Evolutionary conservation across 208 protist species (phyloP), one percentile per base, ranked within the genome.

Genomic region (Leishmania mexicana): DNA sequence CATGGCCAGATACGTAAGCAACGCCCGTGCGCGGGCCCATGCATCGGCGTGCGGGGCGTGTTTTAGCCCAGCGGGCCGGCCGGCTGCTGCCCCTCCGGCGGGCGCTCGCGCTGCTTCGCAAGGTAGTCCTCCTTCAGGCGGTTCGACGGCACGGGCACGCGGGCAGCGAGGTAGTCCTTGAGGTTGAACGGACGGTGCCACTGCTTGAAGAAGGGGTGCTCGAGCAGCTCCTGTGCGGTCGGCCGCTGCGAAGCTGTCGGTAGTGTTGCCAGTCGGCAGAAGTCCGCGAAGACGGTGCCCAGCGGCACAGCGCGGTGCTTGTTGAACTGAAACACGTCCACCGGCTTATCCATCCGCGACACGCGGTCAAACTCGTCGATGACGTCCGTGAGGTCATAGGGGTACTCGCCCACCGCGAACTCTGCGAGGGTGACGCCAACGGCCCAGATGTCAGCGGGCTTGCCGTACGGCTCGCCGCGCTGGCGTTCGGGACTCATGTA

Each of bases 401-500:
- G 96, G 76, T 96, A 96, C 79, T 88, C 72, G 47, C 94, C 94
- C n/a, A 97, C 65, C 24, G 93, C 92, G 67, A 96, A 97, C 83
- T 98, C 92, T 1, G 93, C 94, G 28, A 97, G 89, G 1, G 94
- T 96, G 53, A 98, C 91, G 51, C 96, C 96, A 45, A 97, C 88
- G 17, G 96, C 93, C 94, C 96, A 98, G 54, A 98, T 92, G 80
- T 98, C 96, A 19, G 87, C 88, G 38, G 93, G 87, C 78, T 90
- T 92, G 47, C 93, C 92, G 81, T 98, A 91, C 71, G 76, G 45
- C 86, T 95, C 90, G 40, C 93, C 94, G 35, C 89, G 89, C 74
- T 97, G 93, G 68, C 96, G 87, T 84, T 98, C 94, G 0, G 96
- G 94, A 71, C 88, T 94, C 96, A 98, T 98, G 83, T 98, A 98